Conservation (phyloP, 2,329 filamentous ascomycete genomes). For the Alternaria rosae region DNA sequence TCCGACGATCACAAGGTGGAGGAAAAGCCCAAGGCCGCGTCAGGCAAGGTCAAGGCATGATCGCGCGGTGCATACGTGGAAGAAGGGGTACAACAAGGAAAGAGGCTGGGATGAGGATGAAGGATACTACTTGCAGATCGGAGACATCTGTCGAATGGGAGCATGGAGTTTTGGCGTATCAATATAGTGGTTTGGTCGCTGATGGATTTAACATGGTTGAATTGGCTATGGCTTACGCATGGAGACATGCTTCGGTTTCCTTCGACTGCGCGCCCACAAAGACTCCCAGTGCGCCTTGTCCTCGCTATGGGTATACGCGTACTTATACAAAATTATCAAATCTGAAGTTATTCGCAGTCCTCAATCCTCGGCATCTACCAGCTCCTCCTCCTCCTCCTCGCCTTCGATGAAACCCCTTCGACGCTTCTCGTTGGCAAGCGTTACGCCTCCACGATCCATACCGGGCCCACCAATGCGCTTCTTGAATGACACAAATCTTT, state of each 20-base stretch:
- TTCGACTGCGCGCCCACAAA: background rate
- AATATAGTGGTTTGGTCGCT: background rate
- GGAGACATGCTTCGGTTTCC: background rate
- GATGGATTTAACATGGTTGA: background rate
- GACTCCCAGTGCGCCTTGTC: background rate
- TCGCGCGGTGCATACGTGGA: background rate
- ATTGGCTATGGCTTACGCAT: background rate
- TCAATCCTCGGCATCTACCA: constrained; percentile 42
- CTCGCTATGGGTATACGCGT: constrained; percentile 14
- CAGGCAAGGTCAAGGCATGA: constrained; percentile 39
- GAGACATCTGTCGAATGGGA: background rate
- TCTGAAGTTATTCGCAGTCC: background rate
- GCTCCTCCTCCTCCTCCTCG: constrained; percentile 58
- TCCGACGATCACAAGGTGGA: constrained; percentile 61
- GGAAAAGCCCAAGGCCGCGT: constrained; percentile 37
- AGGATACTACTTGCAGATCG: background rate
- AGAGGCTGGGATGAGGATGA: background rate
- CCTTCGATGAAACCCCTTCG: constrained; percentile 59
- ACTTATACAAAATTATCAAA: constrained; percentile 4
- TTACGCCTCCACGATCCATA: constrained; percentile 61
- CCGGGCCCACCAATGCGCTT: constrained; percentile 59
- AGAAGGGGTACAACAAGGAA: background rate
- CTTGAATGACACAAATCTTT: constrained; percentile 59
- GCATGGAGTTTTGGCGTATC: constrained; percentile 16
- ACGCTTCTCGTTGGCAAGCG: constrained; percentile 61